Conservation (phyloP, 2,329 filamentous ascomycete genomes). For the Colletotrichum higginsianum region DNA sequence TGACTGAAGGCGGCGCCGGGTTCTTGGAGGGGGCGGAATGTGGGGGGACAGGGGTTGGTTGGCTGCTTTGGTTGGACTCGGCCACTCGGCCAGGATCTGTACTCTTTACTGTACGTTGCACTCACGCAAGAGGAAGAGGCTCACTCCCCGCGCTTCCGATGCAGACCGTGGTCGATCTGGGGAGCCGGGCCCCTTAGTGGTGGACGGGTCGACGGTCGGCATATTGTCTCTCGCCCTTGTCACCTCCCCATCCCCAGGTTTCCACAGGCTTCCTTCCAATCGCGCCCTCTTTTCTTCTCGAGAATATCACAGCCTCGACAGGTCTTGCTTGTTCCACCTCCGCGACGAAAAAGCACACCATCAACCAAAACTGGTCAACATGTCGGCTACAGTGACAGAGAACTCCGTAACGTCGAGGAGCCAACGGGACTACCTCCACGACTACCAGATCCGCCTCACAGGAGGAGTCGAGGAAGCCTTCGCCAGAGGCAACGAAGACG, state of each 20-base stretch:
- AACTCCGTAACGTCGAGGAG: constrained; percentile 27
- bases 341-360: background rate
- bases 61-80: background rate
- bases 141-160: constrained; percentile 33
- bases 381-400: constrained; percentile 36
- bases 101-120: background rate
- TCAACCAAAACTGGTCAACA: background rate
- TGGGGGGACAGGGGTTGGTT: constrained; percentile 35
- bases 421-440: constrained; percentile 34
- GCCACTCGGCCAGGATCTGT: background rate
- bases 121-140: background rate
- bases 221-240: constrained; percentile 22
- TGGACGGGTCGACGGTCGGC: constrained; percentile 29
- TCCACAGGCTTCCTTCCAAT: background rate
- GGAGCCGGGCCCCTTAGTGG: constrained; percentile 5
- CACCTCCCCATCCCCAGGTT: background rate
- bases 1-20: background rate
- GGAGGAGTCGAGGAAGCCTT: constrained; percentile 37
- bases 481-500: constrained; percentile 30
- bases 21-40: constrained; percentile 31
- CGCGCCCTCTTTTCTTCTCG: background rate
- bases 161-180: constrained; percentile 8
- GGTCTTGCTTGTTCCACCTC: background rate
- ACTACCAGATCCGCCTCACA: constrained; percentile 39
- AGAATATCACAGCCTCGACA: background rate